Base-by-base conservation (phyloP, 331 rosid genomes). In the Saraca asoca region DNA sequence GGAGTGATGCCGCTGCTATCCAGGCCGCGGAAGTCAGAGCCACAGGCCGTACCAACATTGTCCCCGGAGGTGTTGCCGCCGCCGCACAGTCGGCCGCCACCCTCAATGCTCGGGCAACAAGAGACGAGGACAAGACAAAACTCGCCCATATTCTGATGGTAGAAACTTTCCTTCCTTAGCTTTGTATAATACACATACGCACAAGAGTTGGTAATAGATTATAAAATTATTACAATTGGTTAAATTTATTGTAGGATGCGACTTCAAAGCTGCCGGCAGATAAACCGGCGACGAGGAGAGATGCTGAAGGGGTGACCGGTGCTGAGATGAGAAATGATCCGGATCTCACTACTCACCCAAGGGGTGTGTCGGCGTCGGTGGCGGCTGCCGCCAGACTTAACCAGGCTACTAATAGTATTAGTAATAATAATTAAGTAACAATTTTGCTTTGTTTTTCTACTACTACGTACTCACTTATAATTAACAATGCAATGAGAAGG, bases 11-110 rank as follows among this genome's bases (percentile, higher is more conserved):
- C 0, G 91, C 95, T 0, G 91, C 95, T 0, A 88, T 85, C 59
- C 91, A 88, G 64, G 95, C 91, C 0, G 91, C 91, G 0, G 91
- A 85, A 72, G 86, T 81, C n/a, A 81, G 90, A 69, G 91, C 89
- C 38, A 83, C 86, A 0, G 85, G 95, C 0, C 76, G 85, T 6
- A 85, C 84, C 34, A 79, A 62, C 79, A 81, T 83, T 9, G 79
- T 85, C 18, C 88, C 88, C 0, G 87, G 86, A 0, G 86, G 91
- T 29, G 87, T 88, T 13, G 89, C 89, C 0, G 88, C 89, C 0
- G 85, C 86, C 0, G 91, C 95, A 0, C 87, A 88, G 44, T 88
- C 87, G 0, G 89, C 95, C 0, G 89, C 95, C 17, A 81, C 82
- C n/a, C 78, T 72, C 45, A 85, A 83, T 72, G 84, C 89, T 55